Evolutionary conservation across 768 basidiomycete species (phyloP).

Genomic region (Leccinum variicolor): DNA sequence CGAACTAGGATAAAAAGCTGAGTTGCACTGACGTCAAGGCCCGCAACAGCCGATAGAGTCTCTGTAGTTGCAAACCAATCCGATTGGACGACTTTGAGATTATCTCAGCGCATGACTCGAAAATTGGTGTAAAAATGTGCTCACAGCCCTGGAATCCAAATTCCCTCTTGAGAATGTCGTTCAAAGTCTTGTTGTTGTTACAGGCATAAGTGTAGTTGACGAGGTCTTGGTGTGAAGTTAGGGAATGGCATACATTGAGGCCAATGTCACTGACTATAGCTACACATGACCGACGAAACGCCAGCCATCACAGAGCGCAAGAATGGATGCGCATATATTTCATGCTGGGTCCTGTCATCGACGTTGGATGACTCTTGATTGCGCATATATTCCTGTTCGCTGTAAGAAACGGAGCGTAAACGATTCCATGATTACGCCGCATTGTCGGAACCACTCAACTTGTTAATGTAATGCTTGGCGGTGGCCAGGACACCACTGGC

Average conservation of each 20-base stretch:
- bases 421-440: not conserved
- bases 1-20: too few species aligned
- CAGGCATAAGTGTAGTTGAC: conserved; percentile 61
- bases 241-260: not conserved
- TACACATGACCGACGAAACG: conserved; percentile 66
- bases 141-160: conserved; percentile 65
- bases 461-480: conserved; percentile 80
- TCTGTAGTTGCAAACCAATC: conserved; percentile 63
- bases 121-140: not conserved
- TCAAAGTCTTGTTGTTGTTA: conserved; percentile 58
- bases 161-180: conserved; percentile 62
- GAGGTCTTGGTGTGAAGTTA: conserved; percentile 36
- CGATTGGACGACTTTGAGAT: conserved; percentile 42
- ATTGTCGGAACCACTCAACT: conserved; percentile 40
- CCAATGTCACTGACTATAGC: conserved; percentile 39
- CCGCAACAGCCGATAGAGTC: conserved; percentile 49
- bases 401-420: conserved; percentile 6
- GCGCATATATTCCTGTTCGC: conserved; percentile 38
- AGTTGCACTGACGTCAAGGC: conserved; percentile 51
- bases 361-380: conserved; percentile 34
- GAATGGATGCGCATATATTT: conserved; percentile 56
- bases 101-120: not conserved
- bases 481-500: conserved; percentile 79
- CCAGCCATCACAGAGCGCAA: conserved; percentile 61
- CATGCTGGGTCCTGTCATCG: conserved; percentile 48